Evolutionary conservation across 1,139 yeast species (phyloP).

Genomic region (Geotrichum histeridarum): DNA sequence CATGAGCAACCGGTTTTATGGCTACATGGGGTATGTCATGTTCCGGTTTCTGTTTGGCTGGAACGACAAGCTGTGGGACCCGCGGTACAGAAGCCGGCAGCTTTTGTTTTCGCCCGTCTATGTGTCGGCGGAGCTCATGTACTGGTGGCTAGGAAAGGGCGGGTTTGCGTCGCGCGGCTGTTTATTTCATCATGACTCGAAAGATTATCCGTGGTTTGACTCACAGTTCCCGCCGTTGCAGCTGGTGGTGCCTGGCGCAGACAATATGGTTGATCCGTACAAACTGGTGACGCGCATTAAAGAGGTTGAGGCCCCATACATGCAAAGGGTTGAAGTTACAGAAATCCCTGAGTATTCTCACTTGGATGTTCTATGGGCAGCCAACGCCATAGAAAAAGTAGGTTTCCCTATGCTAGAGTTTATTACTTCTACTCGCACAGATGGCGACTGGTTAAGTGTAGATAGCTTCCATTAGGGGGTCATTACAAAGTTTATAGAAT

Average conservation of each 20-base stretch:
- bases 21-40: constrained; percentile 65
- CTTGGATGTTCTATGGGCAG: constrained; percentile 87
- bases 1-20: constrained; percentile 48
- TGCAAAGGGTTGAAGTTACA: constrained; percentile 24
- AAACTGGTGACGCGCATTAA: constrained; percentile 50
- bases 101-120: constrained; percentile 83
- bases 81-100: constrained; percentile 59
- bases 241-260: constrained; percentile 58
- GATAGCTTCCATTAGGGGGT: not conserved
- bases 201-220: constrained; percentile 53
- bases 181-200: constrained; percentile 42
- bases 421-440: constrained; percentile 20
- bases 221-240: constrained; percentile 49
- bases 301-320: constrained; percentile 24
- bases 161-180: constrained; percentile 54
- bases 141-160: constrained; percentile 72
- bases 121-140: constrained; percentile 74
- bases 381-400: constrained; percentile 58
- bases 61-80: constrained; percentile 77
- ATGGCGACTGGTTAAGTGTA: not conserved
- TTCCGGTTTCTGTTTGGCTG: constrained; percentile 82
- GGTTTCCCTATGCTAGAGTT: constrained; percentile 39
- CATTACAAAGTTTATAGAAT: not conserved
- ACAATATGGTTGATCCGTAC: constrained; percentile 62
- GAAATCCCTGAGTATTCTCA: constrained; percentile 60